Base-by-base conservation (phyloP, 2,329 filamentous ascomycete species). In the Ophiostoma australiae region DNA sequence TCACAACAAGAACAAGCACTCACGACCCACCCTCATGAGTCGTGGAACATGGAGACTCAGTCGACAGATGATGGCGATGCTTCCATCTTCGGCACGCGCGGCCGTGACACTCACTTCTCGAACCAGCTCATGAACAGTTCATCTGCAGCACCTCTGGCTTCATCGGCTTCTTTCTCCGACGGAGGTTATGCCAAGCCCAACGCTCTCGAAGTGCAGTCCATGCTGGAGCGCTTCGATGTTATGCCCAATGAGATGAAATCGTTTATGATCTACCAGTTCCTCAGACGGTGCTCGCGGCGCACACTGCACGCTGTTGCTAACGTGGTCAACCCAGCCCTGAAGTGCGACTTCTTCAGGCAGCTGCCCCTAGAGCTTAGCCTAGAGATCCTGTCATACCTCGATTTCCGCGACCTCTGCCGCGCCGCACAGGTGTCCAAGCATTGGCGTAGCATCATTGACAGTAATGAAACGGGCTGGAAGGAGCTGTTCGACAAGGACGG, bases 391-490 rank as follows among this genome's bases (percentile, higher is more conserved):
- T 90, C 91, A 37, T 97, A 94, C 77, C 87, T 99, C 23, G 91
- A 97, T 77, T 86, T 91, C 71, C 88, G 89, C 75, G 95, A 94
- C 75, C 89, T 98, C 76, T 97, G 94, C 78, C 90, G 89, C 73
- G 93, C 94, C 13, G 92, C 95, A 1, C 94, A 95, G 76, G 95
- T 98, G 4, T 98, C 94, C 0, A 97, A 92, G 79, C 90, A 91
- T 77, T 99, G 95, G 95, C 89, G 95, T 63, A 89, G 91, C 74
- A 89, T 97, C 55, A 89, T 97, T 69, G 94, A 98, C 77, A 91
- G 91, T 8, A 94, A 98, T 77, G 95, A 99, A 80, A 94, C 91
- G 67, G 93, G 94, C 17, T 99, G 95, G 95, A 98, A 96, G 80
- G 91, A 94, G 74, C 84, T 97, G 0, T 89, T 99, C 61, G 93